These are phyloP conservation scores for Apophysomyces elegans DNA, from an alignment of 371 early-diverging fungal species.

Conservation along the genomic window DNA sequence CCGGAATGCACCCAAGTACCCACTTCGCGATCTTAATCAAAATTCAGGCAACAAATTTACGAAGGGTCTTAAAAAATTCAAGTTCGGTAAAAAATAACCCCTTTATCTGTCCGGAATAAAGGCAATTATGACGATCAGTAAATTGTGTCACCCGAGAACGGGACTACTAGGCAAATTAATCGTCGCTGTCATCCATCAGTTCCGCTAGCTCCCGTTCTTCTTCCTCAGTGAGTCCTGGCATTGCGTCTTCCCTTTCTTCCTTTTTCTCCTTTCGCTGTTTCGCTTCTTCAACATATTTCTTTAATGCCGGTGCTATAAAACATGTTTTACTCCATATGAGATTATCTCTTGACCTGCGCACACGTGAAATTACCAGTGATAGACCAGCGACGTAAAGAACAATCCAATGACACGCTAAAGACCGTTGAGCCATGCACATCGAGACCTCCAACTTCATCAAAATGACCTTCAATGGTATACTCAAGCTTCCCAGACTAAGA, in stretches of 20 bases:
- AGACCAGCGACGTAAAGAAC: constrained; percentile 79
- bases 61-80: constrained; percentile 29
- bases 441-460: constrained; percentile 78
- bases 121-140: no score
- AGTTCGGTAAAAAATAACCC: constrained; percentile 28
- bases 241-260: constrained; percentile 20
- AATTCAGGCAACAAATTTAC: constrained; percentile 29
- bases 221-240: constrained; percentile 68
- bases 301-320: constrained; percentile 25
- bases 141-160: neutral
- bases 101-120: neutral
- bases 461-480: constrained; percentile 75
- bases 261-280: constrained; percentile 23
- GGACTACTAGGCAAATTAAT: neutral
- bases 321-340: neutral
- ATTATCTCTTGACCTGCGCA: neutral
- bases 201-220: constrained; percentile 85
- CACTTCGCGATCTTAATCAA: constrained; percentile 33
- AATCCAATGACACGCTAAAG: constrained; percentile 78
- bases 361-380: constrained; percentile 47
- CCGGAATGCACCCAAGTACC: constrained; percentile 45
- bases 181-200: constrained; percentile 66
- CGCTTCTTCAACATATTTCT: constrained; percentile 31
- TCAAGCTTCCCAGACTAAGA: constrained; percentile 72
- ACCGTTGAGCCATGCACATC: constrained; percentile 56